Percentiles rank a stretch among this genome's conserved stretches.
Evolutionary conservation across 345 rosid genomes (phyloP).

Genomic region (Combretum micranthum): DNA sequence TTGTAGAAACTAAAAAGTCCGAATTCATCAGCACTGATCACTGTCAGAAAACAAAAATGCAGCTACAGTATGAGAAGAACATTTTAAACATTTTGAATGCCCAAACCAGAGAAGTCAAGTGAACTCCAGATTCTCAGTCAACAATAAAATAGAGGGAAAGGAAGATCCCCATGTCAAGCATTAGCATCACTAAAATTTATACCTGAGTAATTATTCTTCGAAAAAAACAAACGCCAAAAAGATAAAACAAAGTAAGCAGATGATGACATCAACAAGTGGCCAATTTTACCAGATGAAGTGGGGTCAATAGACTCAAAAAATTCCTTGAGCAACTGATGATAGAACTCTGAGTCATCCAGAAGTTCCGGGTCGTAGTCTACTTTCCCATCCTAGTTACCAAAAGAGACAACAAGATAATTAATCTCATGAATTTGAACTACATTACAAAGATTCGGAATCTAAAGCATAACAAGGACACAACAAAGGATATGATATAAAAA

Average conservation of each 20-base stretch:
- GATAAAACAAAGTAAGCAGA: neutral
- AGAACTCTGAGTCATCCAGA: slow-evolving; percentile 79
- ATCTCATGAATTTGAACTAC: too few relatives aligned
- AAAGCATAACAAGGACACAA: too few relatives aligned
- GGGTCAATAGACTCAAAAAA: slow-evolving; percentile 77
- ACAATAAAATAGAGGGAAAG: neutral
- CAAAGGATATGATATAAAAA: too few relatives aligned
- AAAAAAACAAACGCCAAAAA: neutral
- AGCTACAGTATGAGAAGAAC: neutral
- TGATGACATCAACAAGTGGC: neutral
- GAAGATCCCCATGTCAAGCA: neutral
- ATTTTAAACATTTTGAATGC: neutral
- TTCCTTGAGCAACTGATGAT: slow-evolving; percentile 77
- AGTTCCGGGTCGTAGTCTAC: slow-evolving; percentile 82
- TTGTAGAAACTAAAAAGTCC: too few relatives aligned
- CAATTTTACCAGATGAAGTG: slow-evolving; percentile 45
- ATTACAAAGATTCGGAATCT: too few relatives aligned
- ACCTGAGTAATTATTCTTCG: too few relatives aligned
- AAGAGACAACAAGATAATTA: neutral
- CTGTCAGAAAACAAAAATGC: too few relatives aligned
- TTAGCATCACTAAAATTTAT: too few relatives aligned
- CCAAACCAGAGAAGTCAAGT: too few relatives aligned
- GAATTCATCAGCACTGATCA: too few relatives aligned
- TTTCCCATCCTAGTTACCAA: slow-evolving; percentile 34
- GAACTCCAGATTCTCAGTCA: neutral